Conservation (phyloP, 2,329 filamentous ascomycete genomes). For the Cryphonectria nitschkei region DNA sequence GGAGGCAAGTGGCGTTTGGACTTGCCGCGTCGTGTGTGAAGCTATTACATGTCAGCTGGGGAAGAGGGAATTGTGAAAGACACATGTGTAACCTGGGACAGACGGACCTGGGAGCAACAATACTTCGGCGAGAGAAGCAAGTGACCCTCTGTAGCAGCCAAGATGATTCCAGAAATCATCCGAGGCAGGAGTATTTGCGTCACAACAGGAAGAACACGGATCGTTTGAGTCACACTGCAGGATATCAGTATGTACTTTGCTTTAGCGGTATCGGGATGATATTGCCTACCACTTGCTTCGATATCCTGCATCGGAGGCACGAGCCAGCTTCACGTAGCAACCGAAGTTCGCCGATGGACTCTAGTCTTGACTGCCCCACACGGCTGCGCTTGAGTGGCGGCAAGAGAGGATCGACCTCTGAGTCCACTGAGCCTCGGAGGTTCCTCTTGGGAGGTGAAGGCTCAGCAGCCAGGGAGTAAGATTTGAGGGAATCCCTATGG, state of each 20-base stretch:
- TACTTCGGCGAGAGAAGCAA: constrained; percentile 50
- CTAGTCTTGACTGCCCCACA: constrained; percentile 55
- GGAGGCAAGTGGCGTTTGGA: constrained; percentile 54
- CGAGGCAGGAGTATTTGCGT: constrained; percentile 41
- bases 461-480: constrained; percentile 47
- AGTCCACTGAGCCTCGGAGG: constrained; percentile 47
- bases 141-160: constrained; percentile 55
- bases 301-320: constrained; percentile 56
- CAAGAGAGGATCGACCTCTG: constrained; percentile 55
- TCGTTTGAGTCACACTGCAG: constrained; percentile 56
- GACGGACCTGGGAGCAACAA: constrained; percentile 53
- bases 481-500: constrained; percentile 45
- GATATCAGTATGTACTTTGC: constrained; percentile 12
- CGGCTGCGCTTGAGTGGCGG: constrained; percentile 59
- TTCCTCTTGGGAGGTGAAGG: constrained; percentile 36
- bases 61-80: not conserved
- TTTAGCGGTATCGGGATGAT: constrained; percentile 29
- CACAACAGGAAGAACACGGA: constrained; percentile 52
- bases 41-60: constrained; percentile 38
- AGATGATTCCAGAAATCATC: constrained; percentile 53
- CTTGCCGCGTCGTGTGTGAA: constrained; percentile 51
- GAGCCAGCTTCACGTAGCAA: constrained; percentile 51
- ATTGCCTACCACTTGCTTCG: constrained; percentile 49
- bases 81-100: not conserved
- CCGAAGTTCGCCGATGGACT: constrained; percentile 61